Conservation (phyloP, 169 alveolate species). For the Eimeria acervulina region DNA sequence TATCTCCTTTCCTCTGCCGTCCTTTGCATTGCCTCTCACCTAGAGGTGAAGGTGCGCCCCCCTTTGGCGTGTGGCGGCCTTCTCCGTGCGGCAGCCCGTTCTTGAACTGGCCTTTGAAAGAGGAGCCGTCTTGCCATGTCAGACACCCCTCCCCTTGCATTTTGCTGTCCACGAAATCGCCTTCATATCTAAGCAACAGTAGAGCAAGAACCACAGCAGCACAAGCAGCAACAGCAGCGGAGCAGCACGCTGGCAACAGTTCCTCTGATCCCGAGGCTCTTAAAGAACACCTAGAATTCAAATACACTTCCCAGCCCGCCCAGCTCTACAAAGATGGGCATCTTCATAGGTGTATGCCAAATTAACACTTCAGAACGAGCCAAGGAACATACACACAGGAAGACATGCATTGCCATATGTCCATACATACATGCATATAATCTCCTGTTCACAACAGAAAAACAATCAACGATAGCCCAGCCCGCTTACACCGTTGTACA, state of each 20-base stretch:
- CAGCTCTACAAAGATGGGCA: neutral
- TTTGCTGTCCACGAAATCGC: slow-evolving; percentile 90
- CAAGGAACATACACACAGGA: neutral
- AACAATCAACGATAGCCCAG: neutral
- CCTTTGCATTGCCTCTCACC: slow-evolving; percentile 49
- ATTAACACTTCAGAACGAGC: neutral
- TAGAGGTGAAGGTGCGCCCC: slow-evolving; percentile 79
- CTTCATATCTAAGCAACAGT: slow-evolving; percentile 85
- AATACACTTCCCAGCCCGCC: neutral
- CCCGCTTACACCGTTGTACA: neutral
- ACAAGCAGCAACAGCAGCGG: neutral
- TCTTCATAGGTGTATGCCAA: neutral
- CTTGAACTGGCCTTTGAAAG: slow-evolving; percentile 89
- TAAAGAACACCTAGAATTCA: neutral
- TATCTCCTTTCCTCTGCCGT: neutral
- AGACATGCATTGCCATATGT: neutral
- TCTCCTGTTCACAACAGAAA: neutral
- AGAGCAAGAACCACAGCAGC: neutral
- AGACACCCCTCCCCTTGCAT: slow-evolving; percentile 88
- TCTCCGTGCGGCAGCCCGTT: slow-evolving; percentile 88
- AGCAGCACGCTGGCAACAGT: neutral
- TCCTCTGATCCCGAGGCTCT: neutral
- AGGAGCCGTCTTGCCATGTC: slow-evolving; percentile 90
- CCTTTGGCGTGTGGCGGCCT: slow-evolving; percentile 86
- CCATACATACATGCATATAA: neutral